Base-by-base conservation (phyloP, 1,139 yeast species). In the Saccharomyces hybrid region DNA sequence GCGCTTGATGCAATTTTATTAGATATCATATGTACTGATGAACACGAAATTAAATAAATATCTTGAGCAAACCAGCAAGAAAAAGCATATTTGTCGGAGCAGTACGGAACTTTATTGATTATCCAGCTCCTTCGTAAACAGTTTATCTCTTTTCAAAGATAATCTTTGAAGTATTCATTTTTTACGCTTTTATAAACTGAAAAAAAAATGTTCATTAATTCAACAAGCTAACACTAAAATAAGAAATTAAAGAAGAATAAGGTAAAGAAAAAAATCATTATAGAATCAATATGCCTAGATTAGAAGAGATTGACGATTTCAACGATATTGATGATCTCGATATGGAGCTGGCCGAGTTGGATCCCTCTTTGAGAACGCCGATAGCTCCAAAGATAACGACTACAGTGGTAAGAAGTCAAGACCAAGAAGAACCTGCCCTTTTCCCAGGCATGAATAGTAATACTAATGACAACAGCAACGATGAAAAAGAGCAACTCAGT, bases 261-360 rank as follows among this genome's bases (percentile, higher is more conserved):
- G 5, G 6, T 5, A 16, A 14, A 19, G 11, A 16, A 16, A 6
- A 9, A 9, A 38, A 16, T 16, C 8, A 38, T 38, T 16, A 38
- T 38, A 38, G 5, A 38, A 9, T 3, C 13, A 16, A 3, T 16
- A 84, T 84, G 84, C 96, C 96, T 19, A 78, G 78, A 50, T 73
- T 90, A 57, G 97, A 90, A 72, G 96, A 89, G 67, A 83, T 90
- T 61, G 84, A 82, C 60, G 96, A 88, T 70, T 76, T 71, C 54
- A 93, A 88, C 57, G 96, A 88, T 65, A 85, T 91, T 73, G 97
- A 90, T 69, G 84, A 88, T 73, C 77, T 89, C 83, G 97, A 90
- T 63, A 86, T 88, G 87, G 97, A 90, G 71, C 78, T 91, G 46
- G 95, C 96, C 7, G 91, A 90, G 74, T 86, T 89, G 61, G 97